These are phyloP conservation scores for Debaryomyces nepalensis DNA, from an alignment of 1,139 yeast genomes.

Conservation along the genomic window DNA sequence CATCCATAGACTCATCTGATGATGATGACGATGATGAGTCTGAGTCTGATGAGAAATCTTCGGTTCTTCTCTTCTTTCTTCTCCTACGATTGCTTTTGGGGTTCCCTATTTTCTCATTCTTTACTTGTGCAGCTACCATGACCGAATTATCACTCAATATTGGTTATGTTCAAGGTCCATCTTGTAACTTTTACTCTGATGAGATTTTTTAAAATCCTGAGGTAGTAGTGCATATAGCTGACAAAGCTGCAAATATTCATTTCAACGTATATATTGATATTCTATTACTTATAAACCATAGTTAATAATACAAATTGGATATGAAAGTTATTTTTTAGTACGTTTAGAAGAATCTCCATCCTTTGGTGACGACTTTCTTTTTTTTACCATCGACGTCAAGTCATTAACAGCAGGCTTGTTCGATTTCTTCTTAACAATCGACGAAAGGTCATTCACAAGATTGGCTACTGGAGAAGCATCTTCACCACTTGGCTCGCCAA, in stretches of 20 bases:
- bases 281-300: conserved; percentile 1
- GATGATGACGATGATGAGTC: conserved; percentile 49
- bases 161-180: not conserved
- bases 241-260: conserved; percentile 5
- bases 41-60: conserved; percentile 53
- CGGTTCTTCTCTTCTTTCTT: conserved; percentile 82
- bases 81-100: conserved; percentile 40
- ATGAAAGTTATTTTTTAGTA: conserved; percentile 15
- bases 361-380: conserved; percentile 30
- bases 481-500: conserved; percentile 52
- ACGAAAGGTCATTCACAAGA: conserved; percentile 15
- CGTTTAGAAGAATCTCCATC: conserved; percentile 14
- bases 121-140: conserved; percentile 14
- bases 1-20: conserved; percentile 18
- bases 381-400: conserved; percentile 40
- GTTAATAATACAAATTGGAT: conserved; percentile 1
- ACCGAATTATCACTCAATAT: not conserved
- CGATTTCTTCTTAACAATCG: conserved; percentile 20
- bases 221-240: conserved; percentile 12
- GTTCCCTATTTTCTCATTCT: conserved; percentile 12
- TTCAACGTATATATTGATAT: not conserved
- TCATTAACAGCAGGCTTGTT: conserved; percentile 35
- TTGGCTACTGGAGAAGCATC: conserved; percentile 16
- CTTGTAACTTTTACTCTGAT: not conserved
- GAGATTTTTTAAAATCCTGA: conserved; percentile 7